phyloP scores from a whole-genome alignment of 192 early-diverging fungal genomes.

The Dissophora ornata region DNA sequence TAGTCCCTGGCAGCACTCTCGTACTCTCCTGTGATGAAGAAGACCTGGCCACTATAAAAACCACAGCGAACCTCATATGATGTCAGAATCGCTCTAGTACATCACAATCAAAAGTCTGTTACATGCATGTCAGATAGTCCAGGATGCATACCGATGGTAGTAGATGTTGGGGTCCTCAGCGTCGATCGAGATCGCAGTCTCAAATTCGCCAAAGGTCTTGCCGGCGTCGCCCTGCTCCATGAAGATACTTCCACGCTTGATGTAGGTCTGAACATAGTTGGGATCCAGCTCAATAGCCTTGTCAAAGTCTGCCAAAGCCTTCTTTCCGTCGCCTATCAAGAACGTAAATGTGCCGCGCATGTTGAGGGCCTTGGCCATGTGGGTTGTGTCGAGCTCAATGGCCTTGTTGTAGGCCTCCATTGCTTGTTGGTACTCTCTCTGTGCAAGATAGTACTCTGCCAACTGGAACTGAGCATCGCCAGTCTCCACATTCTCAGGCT shows the following conservation, averaged over 20 bases:
- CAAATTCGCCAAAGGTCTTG: slow-evolving; percentile 73
- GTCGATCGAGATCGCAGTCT: slow-evolving; percentile 73
- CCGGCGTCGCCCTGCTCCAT: slow-evolving; percentile 85
- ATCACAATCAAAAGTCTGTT: too few species aligned
- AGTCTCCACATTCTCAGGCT: slow-evolving; percentile 38
- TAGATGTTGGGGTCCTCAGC: slow-evolving; percentile 87
- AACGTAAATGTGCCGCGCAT: slow-evolving; percentile 90
- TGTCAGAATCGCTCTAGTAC: too few species aligned
- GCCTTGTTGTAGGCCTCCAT: slow-evolving; percentile 74
- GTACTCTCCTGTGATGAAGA: slow-evolving; percentile 88
- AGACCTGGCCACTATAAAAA: slow-evolving; percentile 70
- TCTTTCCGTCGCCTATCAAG: slow-evolving; percentile 83
- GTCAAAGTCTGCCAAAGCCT: slow-evolving; percentile 80
- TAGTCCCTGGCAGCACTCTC: slow-evolving; percentile 87
- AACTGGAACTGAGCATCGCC: slow-evolving; percentile 66
- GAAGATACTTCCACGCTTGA: slow-evolving; percentile 91
- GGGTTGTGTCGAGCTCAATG: slow-evolving; percentile 64
- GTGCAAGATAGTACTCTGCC: slow-evolving; percentile 61
- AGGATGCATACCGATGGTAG: slow-evolving; percentile 75
- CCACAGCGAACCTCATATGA: neutral
- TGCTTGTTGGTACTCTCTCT: slow-evolving; percentile 70
- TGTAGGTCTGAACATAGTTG: slow-evolving; percentile 82
- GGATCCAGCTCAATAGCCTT: slow-evolving; percentile 83
- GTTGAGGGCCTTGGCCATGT: slow-evolving; percentile 79
- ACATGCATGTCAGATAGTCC: too few species aligned